Base-by-base conservation (phyloP, 2,329 filamentous ascomycete genomes). In the Claviceps sp. region DNA sequence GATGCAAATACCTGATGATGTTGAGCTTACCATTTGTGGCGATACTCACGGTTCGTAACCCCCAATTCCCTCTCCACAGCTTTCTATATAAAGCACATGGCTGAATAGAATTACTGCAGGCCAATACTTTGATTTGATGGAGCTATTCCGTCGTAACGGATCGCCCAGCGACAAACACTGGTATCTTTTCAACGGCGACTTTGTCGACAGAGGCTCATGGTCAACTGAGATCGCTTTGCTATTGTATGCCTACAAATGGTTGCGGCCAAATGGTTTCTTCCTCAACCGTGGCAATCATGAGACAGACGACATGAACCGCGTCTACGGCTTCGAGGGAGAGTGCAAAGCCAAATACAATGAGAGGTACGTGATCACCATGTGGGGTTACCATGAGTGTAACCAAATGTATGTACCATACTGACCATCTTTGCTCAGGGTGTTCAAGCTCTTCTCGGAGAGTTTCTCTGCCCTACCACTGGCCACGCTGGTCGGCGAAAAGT, bases 341-440 rank as follows among this genome's bases (percentile, higher is more conserved):
- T 97, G 93, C 75, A 93, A 91, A 69, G 88, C 89, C 60, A 98
- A 98, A 72, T 98, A 98, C 71, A 96, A 88, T 66, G 93, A 95
- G 70, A 84, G 74, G 72, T 61, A 38, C 26, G 46, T 44, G 20
- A 11, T 11, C n/a, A 20, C 20, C 9, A 34, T 3, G 9, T 34
- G 30, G 30, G 30, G n/a, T 9, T 13, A 47, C 37, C 18, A 36
- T 4, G 9, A 37, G 20, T 22, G n/a, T 22, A 9, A 22, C 41
- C 7, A 42, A 22, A 16, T 22, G 9, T 41, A 14, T 42, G 18
- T 11, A 30, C 14, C 11, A 2, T 30, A 9, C 42, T 50, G 9
- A 50, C 42, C 26, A n/a, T 7, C 20, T 38, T 7, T 5, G 14
- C 20, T 38, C 53, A 79, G 87, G 46, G 81, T 89, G 34, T 98